Conservation (phyloP, 345 rosid species). For the Citrus trifoliata region DNA sequence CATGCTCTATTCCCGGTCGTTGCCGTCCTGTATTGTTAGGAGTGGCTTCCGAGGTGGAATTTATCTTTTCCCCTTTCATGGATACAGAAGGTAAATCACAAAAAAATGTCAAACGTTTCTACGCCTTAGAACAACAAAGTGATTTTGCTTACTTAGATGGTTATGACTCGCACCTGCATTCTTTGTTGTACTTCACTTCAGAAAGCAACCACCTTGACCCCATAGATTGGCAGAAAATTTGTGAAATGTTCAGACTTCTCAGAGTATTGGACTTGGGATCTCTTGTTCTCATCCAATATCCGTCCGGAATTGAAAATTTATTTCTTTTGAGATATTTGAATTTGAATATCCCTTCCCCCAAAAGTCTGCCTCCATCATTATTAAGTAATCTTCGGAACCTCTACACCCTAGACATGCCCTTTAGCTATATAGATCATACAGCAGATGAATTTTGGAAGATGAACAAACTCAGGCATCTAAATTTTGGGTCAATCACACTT, state of each 20-base stretch:
- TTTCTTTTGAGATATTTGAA: background rate
- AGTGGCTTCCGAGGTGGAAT: accelerated
- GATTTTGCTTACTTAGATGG: background rate
- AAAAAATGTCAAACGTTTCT: no score
- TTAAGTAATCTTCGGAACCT: background rate
- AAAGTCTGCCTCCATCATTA: background rate
- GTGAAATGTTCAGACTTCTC: background rate
- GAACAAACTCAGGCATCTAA: background rate
- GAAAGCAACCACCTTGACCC: no score
- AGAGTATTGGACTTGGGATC: background rate
- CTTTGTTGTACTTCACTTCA: background rate
- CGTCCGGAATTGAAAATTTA: background rate
- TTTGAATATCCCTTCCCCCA: background rate
- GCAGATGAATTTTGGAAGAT: background rate
- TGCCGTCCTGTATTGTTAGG: accelerated
- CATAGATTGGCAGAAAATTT: no score
- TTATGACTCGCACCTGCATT: background rate
- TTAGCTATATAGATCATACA: background rate
- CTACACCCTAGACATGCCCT: background rate
- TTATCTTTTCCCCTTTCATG: no score
- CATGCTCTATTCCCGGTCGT: no score
- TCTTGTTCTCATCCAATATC: background rate
- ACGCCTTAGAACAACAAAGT: accelerated
- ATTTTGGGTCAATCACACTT: background rate
- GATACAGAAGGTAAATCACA: no score